A percentile compares a stretch with the other conserved stretches of the same genome.
Evolutionary conservation across 2,329 filamentous ascomycete genomes (phyloP).

Genomic region (Aspergillus spinulosporus): DNA sequence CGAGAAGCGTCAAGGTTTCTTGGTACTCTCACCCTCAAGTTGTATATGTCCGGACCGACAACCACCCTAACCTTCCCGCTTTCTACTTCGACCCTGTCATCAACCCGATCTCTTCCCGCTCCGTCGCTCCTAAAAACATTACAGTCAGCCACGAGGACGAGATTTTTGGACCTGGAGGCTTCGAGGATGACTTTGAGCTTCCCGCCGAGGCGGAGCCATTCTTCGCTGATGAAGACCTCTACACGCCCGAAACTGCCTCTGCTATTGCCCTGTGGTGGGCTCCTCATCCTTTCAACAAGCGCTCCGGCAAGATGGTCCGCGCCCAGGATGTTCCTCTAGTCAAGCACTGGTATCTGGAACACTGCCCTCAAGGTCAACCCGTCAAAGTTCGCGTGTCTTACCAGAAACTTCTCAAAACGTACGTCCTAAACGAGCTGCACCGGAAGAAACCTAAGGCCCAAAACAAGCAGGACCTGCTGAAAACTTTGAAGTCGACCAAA

Average conservation of each 20-base stretch:
- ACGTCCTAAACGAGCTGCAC: constrained; percentile 93
- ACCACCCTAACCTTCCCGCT: constrained; percentile 76
- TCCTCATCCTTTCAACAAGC: constrained; percentile 89
- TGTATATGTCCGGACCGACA: constrained; percentile 85
- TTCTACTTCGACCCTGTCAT: constrained; percentile 99
- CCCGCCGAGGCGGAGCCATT: constrained; percentile 82
- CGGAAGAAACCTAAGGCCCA: constrained; percentile 94
- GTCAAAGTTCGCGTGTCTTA: constrained; percentile 98
- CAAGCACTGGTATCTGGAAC: constrained; percentile 98
- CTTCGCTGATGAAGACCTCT: constrained; percentile 82
- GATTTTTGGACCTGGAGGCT: constrained; percentile 78
- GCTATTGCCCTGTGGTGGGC: constrained; percentile 98
- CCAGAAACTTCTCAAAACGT: constrained; percentile 95
- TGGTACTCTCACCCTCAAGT: constrained; percentile 94
- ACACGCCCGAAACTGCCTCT: constrained; percentile 82
- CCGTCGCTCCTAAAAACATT: constrained; percentile 92
- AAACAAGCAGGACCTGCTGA: constrained; percentile 88
- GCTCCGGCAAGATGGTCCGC: constrained; percentile 92
- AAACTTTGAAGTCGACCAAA: constrained; percentile 90
- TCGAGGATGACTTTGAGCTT: constrained; percentile 81
- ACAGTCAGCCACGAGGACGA: constrained; percentile 89
- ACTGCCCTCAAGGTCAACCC: constrained; percentile 84
- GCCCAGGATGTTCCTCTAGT: constrained; percentile 95
- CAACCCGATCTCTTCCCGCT: constrained; percentile 94
- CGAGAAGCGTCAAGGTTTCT: constrained; percentile 85